Conservation (phyloP, 768 basidiomycete genomes). For the Tricholoma bakamatsutake region DNA sequence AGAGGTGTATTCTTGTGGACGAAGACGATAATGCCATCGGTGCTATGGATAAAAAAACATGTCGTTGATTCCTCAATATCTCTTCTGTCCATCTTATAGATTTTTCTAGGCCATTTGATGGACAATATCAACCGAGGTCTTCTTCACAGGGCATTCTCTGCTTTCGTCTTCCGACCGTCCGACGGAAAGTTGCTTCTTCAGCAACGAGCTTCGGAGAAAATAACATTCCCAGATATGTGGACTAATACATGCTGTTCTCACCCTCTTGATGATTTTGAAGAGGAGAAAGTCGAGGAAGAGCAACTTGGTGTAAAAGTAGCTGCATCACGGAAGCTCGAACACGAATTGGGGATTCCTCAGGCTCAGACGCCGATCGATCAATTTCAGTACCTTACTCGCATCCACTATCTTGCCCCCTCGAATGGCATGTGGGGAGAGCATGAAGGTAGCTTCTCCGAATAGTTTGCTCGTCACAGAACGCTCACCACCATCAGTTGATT, state of each 20-base stretch:
- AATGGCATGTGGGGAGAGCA: slow-evolving; percentile 96
- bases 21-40: slow-evolving; percentile 82
- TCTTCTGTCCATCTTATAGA: slow-evolving; percentile 1
- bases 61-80: slow-evolving; percentile 40
- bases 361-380: slow-evolving; percentile 72
- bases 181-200: slow-evolving; percentile 93
- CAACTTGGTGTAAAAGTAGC: slow-evolving; percentile 85
- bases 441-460: slow-evolving; percentile 54
- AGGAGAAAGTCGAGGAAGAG: slow-evolving; percentile 68
- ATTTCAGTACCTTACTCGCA: slow-evolving; percentile 93
- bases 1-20: slow-evolving; percentile 88
- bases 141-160: slow-evolving; percentile 96
- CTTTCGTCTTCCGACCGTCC: slow-evolving; percentile 90
- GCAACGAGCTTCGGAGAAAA: slow-evolving; percentile 96
- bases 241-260: slow-evolving; percentile 99
- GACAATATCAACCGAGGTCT: slow-evolving; percentile 91
- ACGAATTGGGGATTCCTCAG: slow-evolving; percentile 90
- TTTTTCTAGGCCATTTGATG: slow-evolving; percentile 83
- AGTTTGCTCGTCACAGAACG: neutral
- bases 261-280: slow-evolving; percentile 87
- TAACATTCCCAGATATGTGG: slow-evolving; percentile 99
- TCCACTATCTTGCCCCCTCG: slow-evolving; percentile 96
- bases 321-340: slow-evolving; percentile 93
- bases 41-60: slow-evolving; percentile 93
- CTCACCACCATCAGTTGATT: slow-evolving; percentile 65